Evolutionary conservation across 2,329 filamentous ascomycete genomes (phyloP).

Genomic region (Aspergillus viridinutans): DNA sequence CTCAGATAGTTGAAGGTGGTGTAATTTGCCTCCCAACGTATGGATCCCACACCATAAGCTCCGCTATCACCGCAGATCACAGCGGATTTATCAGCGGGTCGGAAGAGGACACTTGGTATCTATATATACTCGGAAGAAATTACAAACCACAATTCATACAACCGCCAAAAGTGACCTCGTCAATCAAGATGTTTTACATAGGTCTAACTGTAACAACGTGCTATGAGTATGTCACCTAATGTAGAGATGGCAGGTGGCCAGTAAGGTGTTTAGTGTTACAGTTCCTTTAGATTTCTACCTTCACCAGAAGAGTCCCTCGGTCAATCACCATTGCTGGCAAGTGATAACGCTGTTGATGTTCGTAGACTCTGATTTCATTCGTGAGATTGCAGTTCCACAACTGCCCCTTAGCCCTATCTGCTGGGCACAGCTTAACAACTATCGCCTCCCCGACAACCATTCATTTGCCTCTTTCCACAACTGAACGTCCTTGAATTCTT

Average conservation of each 20-base stretch:
- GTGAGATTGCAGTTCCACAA: background rate
- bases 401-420: background rate
- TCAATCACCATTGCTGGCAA: background rate
- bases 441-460: slow-evolving; percentile 50
- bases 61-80: background rate
- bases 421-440: slow-evolving; percentile 8
- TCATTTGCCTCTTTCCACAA: slow-evolving; percentile 57
- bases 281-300: slow-evolving; percentile 1
- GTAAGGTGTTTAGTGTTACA: background rate
- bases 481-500: slow-evolving; percentile 49
- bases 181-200: background rate
- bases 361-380: background rate
- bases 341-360: background rate
- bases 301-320: background rate
- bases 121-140: slow-evolving; percentile 9
- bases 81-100: slow-evolving; percentile 12
- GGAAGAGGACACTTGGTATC: slow-evolving; percentile 34
- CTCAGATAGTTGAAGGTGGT: background rate
- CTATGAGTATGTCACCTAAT: background rate
- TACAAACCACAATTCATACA: background rate
- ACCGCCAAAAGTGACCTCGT: background rate
- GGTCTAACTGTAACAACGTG: background rate
- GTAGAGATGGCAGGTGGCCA: background rate
- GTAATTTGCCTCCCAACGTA: background rate
- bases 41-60: background rate